Evolutionary conservation across 768 basidiomycete genomes (phyloP), one percentile per base, ranked within the genome.

Genomic region (Hygrocybe coccinea): DNA sequence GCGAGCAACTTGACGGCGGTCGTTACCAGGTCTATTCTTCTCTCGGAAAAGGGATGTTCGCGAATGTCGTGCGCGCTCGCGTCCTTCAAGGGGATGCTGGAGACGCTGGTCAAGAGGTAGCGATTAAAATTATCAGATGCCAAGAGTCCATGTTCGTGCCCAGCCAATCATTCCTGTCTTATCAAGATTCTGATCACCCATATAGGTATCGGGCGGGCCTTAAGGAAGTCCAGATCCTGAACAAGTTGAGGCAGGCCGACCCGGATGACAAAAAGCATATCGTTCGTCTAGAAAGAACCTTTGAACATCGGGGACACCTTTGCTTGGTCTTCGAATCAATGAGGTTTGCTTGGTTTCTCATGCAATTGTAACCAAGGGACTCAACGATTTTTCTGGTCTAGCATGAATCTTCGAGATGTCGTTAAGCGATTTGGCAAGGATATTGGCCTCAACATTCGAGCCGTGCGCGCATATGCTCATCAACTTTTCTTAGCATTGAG

Each of bases 21-120:
- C 82, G 89, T 39, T 99, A 98, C 67, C 92, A 97, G 68, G 92
- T 99, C 9, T 94, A 89, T 61, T 92, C 91, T 47, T 90, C 84
- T 47, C 77, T 98, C n/a, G 97, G 97, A 15, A 95, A 95, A 68
- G 97, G 97, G 47, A 99, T 99, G 95, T 99, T 98, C 68, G 93
- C 94, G 47, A 92, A 91, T 54, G 97, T 99, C 49, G 93, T 97
- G 24, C 83, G 90, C 45, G 95, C 95, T 8, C 84, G 91, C 33
- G 80, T 93, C 9, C 74, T 95, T 43, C 74, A 86, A 71, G 76
- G 78, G 50, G 87, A 89, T 34, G 61, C 77, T 36, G 79, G 83
- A 38, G 76, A 76, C 46, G 61, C 65, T 6, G 75, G 75, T 0
- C 71, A 72, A 63, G 95, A 99, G 68, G 94, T 98, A 9, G 97